Evolutionary conservation across 257 asterid genomes (phyloP).

Genomic region (Capsicum chinense): DNA sequence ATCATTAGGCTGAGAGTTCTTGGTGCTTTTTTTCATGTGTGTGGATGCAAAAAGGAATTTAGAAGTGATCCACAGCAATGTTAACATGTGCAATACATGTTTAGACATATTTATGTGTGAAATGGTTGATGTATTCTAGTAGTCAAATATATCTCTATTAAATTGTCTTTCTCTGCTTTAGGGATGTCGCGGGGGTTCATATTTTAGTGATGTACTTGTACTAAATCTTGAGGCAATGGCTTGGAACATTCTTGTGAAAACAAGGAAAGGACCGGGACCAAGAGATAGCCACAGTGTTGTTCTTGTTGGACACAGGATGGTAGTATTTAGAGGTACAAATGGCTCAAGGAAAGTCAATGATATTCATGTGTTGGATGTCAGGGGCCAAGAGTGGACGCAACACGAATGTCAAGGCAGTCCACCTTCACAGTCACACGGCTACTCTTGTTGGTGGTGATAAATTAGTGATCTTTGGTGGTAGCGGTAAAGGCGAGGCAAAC

Average conservation of each 20-base stretch:
- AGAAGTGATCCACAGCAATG: not conserved
- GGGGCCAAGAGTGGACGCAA: constrained; percentile 65
- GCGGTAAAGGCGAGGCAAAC: constrained; percentile 88
- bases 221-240: constrained; percentile 70
- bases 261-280: constrained; percentile 86
- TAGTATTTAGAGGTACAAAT: constrained; percentile 90
- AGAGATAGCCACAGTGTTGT: constrained; percentile 87
- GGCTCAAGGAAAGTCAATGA: constrained; percentile 85
- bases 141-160: not conserved
- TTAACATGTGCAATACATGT: not conserved
- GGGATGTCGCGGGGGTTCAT: constrained; percentile 96
- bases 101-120: not conserved
- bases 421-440: constrained; percentile 81
- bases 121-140: not conserved
- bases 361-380: constrained; percentile 69
- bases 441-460: constrained; percentile 60
- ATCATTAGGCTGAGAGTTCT: not conserved
- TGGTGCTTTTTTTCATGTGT: not conserved
- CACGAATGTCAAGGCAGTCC: constrained; percentile 76
- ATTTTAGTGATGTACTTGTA: constrained; percentile 83
- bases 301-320: constrained; percentile 69
- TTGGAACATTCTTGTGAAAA: constrained; percentile 72
- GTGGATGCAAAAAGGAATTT: not conserved
- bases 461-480: constrained; percentile 84
- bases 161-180: constrained; percentile 26